Base-by-base conservation (phyloP, 2,329 filamentous ascomycete species). In the Trichophyton schoenleinii region DNA sequence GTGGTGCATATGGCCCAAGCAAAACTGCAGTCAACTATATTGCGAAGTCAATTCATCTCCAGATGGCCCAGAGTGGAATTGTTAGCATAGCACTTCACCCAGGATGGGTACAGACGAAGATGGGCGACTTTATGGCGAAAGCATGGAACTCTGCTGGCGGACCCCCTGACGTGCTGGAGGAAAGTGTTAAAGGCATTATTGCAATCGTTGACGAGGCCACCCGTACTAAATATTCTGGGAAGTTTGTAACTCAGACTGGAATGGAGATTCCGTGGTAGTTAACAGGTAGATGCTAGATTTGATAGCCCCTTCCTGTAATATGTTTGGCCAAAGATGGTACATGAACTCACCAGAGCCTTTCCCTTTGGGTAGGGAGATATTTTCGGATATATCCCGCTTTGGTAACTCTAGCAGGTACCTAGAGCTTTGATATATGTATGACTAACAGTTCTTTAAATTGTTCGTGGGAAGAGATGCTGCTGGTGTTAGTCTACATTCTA, bases 141-240 rank as follows among this genome's bases (percentile, higher is more conserved):
- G 65, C 72, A 46, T 76, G 73, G 74, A 67, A 66, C 0, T 67
- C 69, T 55, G 41, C 63, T 2, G 58, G 62, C 2, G 66, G 60
- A 0, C 67, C 69, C 3, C 70, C 71, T 0, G 66, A 68, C 6
- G 68, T 67, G 1, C 60, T 75, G 3, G 71, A 75, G 2, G 66
- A 68, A 0, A 74, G 73, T 20, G 71, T 73, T 0, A 41, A 58
- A 31, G 70, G 71, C 0, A 69, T 75, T 57, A 62, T 78, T 0
- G 52, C 67, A 11, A 63, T 77, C 0, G 70, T 77, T 44, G 76
- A 77, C 36, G 66, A 63, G 1, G 73, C 73, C 1, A 74, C 67
- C 0, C 64, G 70, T 15, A 73, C 74, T 25, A 70, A 57, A 1
- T 59, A 62, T 0, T 71, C 70, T 0, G 74, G 74, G 9, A 73